Evolutionary conservation across 75 land plant genomes (phyloP).

Genomic region (Cunninghamia lanceolata): DNA sequence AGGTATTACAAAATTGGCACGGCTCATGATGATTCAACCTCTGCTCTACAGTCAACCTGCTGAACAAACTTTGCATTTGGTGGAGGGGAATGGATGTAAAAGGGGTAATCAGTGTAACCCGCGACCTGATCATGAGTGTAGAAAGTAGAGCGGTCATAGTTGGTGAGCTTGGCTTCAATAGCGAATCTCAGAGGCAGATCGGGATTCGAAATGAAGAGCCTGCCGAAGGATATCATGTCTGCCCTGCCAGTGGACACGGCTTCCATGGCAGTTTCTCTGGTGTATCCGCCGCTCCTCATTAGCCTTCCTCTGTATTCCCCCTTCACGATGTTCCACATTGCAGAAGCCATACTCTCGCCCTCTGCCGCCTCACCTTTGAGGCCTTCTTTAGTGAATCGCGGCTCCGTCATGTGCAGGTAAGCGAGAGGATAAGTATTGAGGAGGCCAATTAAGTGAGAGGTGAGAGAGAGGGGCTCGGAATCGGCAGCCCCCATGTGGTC

Average conservation of each 20-base stretch:
- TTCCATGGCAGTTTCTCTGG: constrained; percentile 51
- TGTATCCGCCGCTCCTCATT: constrained; percentile 63
- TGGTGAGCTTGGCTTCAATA: constrained; percentile 36
- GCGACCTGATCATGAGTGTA: constrained; percentile 73
- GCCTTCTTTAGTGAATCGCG: constrained; percentile 58
- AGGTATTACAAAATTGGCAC: too few relatives aligned
- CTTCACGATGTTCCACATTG: constrained; percentile 18
- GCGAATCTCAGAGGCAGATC: constrained; percentile 58
- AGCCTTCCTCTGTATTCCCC: constrained; percentile 52
- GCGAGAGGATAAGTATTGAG: constrained; percentile 49
- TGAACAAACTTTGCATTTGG: not conserved
- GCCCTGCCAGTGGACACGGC: constrained; percentile 58
- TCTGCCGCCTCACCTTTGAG: constrained; percentile 35
- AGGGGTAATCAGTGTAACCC: constrained; percentile 79
- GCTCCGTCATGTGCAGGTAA: constrained; percentile 74
- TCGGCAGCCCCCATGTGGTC: constrained; percentile 76
- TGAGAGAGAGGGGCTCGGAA: constrained; percentile 55
- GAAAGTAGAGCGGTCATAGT: constrained; percentile 58
- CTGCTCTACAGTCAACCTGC: too few relatives aligned
- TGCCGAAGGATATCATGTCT: constrained; percentile 72
- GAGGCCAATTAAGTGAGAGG: constrained; percentile 40
- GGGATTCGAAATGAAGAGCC: constrained; percentile 75
- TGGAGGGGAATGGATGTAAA: not conserved
- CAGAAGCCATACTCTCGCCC: too few relatives aligned
- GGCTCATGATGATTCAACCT: too few relatives aligned